These are phyloP conservation scores for Naegleria fowleri DNA, from an alignment of 208 protist genomes.

Conservation along the genomic window DNA sequence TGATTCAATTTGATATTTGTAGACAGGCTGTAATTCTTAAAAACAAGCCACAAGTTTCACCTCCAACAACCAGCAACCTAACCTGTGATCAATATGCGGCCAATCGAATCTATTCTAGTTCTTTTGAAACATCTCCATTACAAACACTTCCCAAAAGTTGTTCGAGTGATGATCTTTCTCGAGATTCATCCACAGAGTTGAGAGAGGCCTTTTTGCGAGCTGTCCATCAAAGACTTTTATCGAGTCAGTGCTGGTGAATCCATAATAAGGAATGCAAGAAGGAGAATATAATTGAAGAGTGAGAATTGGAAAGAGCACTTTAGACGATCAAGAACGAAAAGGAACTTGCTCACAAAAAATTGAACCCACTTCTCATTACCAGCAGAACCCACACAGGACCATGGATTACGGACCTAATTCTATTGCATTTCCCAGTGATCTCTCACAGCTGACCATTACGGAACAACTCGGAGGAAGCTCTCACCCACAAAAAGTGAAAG, in stretches of 20 bases:
- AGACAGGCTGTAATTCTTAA: not conserved
- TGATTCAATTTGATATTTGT: not conserved
- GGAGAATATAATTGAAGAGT: too few species aligned
- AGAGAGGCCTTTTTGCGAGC: not conserved
- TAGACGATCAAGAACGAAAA: too few species aligned
- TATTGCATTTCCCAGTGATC: not conserved
- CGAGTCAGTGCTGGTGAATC: not conserved
- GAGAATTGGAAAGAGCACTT: too few species aligned
- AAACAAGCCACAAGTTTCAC: not conserved
- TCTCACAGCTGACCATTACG: not conserved
- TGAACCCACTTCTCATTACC: too few species aligned
- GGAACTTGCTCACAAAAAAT: too few species aligned
- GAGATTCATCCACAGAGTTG: not conserved
- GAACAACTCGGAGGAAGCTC: not conserved
- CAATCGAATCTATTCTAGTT: not conserved
- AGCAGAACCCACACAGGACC: too few species aligned
- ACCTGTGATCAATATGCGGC: not conserved
- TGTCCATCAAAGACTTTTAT: not conserved
- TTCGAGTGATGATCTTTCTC: not conserved
- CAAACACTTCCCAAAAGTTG: not conserved
- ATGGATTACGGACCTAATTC: not conserved
- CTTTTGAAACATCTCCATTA: not conserved
- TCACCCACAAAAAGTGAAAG: not conserved
- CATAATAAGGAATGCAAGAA: too few species aligned
- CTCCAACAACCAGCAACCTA: not conserved